Evolutionary conservation across 2,329 filamentous ascomycete genomes (phyloP).

Genomic region (Penicillium digitatum): DNA sequence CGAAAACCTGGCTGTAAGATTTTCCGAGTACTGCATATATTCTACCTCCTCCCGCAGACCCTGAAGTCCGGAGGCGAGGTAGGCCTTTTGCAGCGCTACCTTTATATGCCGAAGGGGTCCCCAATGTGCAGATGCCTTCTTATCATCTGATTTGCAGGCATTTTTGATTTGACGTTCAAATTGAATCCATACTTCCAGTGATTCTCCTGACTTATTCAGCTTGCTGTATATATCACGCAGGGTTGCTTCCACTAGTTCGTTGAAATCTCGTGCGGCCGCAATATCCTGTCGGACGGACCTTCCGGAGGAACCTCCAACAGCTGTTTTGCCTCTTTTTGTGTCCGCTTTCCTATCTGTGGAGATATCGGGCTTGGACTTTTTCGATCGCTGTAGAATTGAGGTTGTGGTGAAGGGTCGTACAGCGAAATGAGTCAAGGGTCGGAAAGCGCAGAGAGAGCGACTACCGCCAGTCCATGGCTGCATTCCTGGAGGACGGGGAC

Average conservation of each 20-base stretch:
- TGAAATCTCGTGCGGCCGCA: conserved; percentile 27
- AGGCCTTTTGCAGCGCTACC: conserved; percentile 54
- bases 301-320: background rate
- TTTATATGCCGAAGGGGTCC: conserved; percentile 27
- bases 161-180: conserved; percentile 34
- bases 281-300: conserved; percentile 12
- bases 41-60: conserved; percentile 58
- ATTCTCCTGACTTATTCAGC: conserved; percentile 15
- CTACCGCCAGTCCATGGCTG: conserved; percentile 36
- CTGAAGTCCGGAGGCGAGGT: conserved; percentile 50
- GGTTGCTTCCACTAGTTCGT: conserved; percentile 23
- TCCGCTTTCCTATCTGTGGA: conserved; percentile 9
- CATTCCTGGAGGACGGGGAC: conserved; percentile 33
- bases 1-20: conserved; percentile 57
- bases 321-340: conserved; percentile 7
- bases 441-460: conserved; percentile 43
- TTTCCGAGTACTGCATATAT: conserved; percentile 65
- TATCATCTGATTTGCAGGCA: conserved; percentile 29
- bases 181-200: conserved; percentile 24
- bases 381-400: conserved; percentile 24
- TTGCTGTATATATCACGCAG: conserved; percentile 26
- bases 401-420: conserved; percentile 34
- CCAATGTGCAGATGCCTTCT: conserved; percentile 10
- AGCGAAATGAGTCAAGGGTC: conserved; percentile 27
- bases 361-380: conserved; percentile 1